A percentile compares a stretch with the other conserved stretches of the same genome.
Conservation (phyloP, 352 stramenopile genomes). For the Phytopythium montanum region DNA sequence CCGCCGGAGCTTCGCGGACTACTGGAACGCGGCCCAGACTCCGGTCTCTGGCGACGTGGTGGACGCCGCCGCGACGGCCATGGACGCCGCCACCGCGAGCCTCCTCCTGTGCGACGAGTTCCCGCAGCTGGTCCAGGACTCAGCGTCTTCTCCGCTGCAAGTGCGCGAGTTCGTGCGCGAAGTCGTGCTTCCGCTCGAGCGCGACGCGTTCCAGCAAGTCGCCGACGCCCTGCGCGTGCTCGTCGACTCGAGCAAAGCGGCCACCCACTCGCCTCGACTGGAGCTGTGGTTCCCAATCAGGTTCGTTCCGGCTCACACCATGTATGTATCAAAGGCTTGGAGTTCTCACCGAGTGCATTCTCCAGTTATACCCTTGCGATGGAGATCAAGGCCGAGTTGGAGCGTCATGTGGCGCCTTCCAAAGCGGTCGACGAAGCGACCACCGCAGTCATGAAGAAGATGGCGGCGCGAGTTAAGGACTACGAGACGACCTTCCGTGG, state of each 20-base stretch:
- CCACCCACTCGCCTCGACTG: conserved; percentile 15
- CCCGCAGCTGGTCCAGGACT: conserved; percentile 17
- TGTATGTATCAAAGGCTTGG: background rate
- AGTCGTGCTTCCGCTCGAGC: conserved; percentile 34
- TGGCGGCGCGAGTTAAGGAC: conserved; percentile 33
- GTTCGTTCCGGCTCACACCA: conserved; percentile 12
- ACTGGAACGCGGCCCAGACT: conserved; percentile 36
- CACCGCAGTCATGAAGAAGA: conserved; percentile 37
- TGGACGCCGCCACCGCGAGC: conserved; percentile 30
- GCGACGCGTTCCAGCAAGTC: conserved; percentile 57
- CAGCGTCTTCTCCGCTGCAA: conserved; percentile 11
- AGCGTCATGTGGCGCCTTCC: conserved; percentile 18
- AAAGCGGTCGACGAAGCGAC: conserved; percentile 18
- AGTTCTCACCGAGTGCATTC: conserved; percentile 8
- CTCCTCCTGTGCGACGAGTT: conserved; percentile 45
- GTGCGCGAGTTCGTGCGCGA: conserved; percentile 24
- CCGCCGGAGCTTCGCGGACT: conserved; percentile 43
- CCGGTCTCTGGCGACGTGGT: conserved; percentile 16
- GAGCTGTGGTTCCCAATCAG: conserved; percentile 27
- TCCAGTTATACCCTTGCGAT: conserved; percentile 5
- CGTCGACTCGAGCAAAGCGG: conserved; percentile 21
- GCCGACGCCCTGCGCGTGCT: conserved; percentile 33
- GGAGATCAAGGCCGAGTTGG: conserved; percentile 43
- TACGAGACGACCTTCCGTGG: conserved; percentile 39
- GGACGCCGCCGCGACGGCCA: conserved; percentile 23